Base-by-base conservation (phyloP, 352 stramenopile genomes). In the Blastocystis hominis region DNA sequence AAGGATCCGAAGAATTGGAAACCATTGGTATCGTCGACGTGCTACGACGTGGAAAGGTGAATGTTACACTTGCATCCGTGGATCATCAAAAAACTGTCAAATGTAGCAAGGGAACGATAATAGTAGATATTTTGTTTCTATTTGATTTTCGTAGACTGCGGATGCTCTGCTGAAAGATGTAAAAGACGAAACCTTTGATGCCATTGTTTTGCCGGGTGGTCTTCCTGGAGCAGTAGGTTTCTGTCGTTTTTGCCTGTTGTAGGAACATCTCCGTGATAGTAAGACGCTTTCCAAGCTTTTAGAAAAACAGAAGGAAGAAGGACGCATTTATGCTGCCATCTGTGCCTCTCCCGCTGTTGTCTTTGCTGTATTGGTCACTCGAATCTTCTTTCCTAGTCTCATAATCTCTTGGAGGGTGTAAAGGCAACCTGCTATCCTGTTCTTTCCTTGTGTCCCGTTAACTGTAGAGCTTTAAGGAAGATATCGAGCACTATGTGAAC, bases 1-100 rank as follows among this genome's bases (percentile, higher is more conserved):
- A 95, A 79, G 92, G 92, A 34, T 93, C 91, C 69, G 93, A 95
- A 89, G 93, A 96, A 86, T 95, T 96, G 70, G 93, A 96, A 89
- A 93, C 92, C 7, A 92, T 93, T 3, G 93, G 91, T 53, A 94
- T 95, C 78, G 93, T 93, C 6, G 93, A 96, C 89, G 93, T 92
- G 7, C 87, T 96, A 9, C 91, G 91, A 13, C 89, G 93, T 69
- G 94, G 93, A 72, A 92, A 92, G 68, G 92, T 92, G 2, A 50
- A 92, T 42, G 93, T 96, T 4, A 93, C 91, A 0, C 89, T 95
- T 47, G 93, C 93, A 17, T 94, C 91, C 10, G 92, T 95, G n/a
- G 75, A 86, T 30, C 24, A 69, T 36, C 47, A 10, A 34, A 84
- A 53, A 53, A 30, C 0, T 38, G 44, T 56, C 54, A 86, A 86